A percentile compares a stretch with the other conserved stretches of the same genome.
phyloP scores from a whole-genome alignment of 768 basidiomycete genomes.

The Piloderma croceum region DNA sequence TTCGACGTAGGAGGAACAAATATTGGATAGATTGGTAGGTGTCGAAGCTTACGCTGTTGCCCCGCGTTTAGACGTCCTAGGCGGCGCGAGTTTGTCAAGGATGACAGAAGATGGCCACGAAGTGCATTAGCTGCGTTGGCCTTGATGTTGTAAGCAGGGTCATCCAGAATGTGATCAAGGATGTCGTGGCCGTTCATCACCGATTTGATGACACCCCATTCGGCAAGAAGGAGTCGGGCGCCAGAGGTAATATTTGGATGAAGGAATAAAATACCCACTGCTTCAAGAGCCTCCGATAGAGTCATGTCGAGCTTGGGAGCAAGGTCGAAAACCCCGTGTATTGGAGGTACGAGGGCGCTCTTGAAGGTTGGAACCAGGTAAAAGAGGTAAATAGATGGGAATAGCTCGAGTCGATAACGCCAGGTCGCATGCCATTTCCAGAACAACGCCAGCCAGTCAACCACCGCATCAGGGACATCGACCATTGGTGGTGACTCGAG shows the following conservation, averaged over 20 bases:
- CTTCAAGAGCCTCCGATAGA: constrained; percentile 17
- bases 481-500: constrained; percentile 13
- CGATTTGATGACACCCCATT: constrained; percentile 15
- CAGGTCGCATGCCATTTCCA: constrained; percentile 39
- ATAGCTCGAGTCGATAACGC: constrained; percentile 15
- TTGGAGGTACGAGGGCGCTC: constrained; percentile 21
- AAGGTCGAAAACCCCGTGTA: constrained; percentile 26
- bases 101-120: constrained; percentile 10
- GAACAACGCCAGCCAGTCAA: constrained; percentile 35
- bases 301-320: constrained; percentile 16
- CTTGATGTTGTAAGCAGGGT: constrained; percentile 6
- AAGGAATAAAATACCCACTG: constrained; percentile 31
- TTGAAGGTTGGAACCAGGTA: constrained; percentile 31
- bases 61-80: constrained; percentile 12
- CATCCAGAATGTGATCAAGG: constrained; percentile 21
- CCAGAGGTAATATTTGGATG: constrained; percentile 18
- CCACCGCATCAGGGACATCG: constrained; percentile 9
- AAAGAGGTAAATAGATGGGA: constrained; percentile 16
- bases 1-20: constrained; percentile 7
- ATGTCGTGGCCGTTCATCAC: constrained; percentile 25
- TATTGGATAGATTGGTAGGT: constrained; percentile 25
- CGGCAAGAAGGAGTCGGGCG: constrained; percentile 16
- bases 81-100: constrained; percentile 9
- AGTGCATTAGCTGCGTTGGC: constrained; percentile 4
- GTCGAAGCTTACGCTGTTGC: constrained; percentile 9